These are phyloP conservation scores for Neurospora sp. DNA, from an alignment of 2,329 filamentous ascomycete species.

Conservation along the genomic window DNA sequence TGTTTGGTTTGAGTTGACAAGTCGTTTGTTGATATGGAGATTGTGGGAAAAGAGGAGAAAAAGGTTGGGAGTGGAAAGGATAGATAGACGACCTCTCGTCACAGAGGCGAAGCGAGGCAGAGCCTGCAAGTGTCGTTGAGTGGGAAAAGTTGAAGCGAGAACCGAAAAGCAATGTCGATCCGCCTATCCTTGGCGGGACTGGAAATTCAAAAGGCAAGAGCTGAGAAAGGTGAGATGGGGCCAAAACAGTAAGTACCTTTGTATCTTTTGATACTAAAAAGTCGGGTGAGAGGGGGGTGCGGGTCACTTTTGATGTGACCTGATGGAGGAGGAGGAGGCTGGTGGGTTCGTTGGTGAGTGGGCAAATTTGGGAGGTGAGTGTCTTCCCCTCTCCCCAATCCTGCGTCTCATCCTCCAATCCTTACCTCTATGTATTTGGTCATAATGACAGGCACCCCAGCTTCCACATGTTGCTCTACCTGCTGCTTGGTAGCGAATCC, in stretches of 20 bases:
- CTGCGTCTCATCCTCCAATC: neutral
- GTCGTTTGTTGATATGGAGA: neutral
- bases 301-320: neutral
- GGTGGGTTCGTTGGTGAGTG: neutral
- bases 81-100: neutral
- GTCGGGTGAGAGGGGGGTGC: neutral
- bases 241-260: neutral
- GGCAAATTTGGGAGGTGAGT: neutral
- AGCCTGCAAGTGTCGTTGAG: neutral
- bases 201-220: neutral
- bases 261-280: neutral
- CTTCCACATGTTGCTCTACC: neutral
- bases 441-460: neutral
- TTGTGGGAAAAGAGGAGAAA: neutral
- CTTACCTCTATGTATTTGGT: neutral
- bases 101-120: neutral
- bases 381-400: neutral
- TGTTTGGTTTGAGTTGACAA: neutral
- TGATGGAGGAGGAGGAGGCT: neutral
- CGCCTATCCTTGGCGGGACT: neutral
- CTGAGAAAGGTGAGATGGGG: neutral
- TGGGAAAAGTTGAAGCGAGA: neutral
- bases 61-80: neutral
- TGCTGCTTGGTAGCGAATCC: neutral
- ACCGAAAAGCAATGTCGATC: neutral